phyloP scores from a whole-genome alignment of 257 asterid genomes.

The Ballota nigra region DNA sequence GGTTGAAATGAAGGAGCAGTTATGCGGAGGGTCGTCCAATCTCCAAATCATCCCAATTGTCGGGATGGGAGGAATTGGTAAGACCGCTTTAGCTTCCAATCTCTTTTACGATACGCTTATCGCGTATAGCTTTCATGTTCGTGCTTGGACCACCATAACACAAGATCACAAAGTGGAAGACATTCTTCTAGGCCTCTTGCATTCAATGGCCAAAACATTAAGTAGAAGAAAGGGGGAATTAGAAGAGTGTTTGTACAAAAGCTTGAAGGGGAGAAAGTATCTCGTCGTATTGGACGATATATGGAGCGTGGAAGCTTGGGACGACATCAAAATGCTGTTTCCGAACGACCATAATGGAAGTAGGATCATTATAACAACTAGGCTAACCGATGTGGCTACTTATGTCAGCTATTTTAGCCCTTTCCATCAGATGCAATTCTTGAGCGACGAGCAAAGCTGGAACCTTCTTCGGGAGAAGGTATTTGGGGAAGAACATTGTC shows the following conservation, averaged over 20 bases:
- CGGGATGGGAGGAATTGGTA: slow-evolving; percentile 37
- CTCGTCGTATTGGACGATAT: slow-evolving; percentile 33
- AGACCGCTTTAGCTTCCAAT: slow-evolving; percentile 32
- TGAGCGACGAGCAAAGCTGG: slow-evolving; percentile 32
- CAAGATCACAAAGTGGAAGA: slow-evolving; percentile 19
- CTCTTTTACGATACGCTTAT: slow-evolving; percentile 12
- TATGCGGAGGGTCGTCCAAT: slow-evolving; percentile 26
- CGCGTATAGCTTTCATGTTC: slow-evolving; percentile 20
- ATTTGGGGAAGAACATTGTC: slow-evolving; percentile 22
- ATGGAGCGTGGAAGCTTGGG: slow-evolving; percentile 32
- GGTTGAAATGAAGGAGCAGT: slow-evolving; percentile 14
- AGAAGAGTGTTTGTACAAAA: slow-evolving; percentile 18
- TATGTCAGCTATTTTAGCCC: slow-evolving; percentile 8
- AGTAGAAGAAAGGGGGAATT: not conserved
- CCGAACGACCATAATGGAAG: slow-evolving; percentile 34
- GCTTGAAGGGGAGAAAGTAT: slow-evolving; percentile 29
- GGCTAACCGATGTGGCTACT: slow-evolving; percentile 26
- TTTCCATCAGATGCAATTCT: slow-evolving; percentile 23
- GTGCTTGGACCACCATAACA: slow-evolving; percentile 28
- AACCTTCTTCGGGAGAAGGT: slow-evolving; percentile 27
- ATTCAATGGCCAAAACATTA: not conserved
- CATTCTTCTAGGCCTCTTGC: slow-evolving; percentile 18
- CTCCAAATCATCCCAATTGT: slow-evolving; percentile 24
- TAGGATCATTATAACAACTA: slow-evolving; percentile 25
- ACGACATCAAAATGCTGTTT: slow-evolving; percentile 26